Evolutionary conservation across 2,329 filamentous ascomycete species (phyloP).

Genomic region (Fusarium pininemorale): DNA sequence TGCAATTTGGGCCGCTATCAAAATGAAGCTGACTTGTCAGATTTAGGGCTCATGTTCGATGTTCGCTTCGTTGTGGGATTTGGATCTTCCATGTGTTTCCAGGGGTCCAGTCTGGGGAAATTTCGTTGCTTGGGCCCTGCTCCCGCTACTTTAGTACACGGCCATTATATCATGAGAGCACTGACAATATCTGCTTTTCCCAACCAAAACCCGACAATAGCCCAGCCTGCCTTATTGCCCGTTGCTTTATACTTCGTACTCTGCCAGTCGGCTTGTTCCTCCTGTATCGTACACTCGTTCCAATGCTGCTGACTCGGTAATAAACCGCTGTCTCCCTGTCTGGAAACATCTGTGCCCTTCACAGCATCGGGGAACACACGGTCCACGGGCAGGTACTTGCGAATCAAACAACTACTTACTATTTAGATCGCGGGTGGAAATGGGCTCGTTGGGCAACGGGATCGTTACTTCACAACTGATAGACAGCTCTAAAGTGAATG

Average conservation of each 20-base stretch:
- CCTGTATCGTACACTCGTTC: neutral
- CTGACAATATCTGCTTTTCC: neutral
- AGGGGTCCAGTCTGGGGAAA: conserved; percentile 34
- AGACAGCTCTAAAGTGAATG: neutral
- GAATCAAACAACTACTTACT: neutral
- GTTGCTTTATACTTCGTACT: neutral
- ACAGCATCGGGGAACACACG: neutral
- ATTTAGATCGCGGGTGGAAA: neutral
- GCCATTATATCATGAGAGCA: conserved; percentile 6
- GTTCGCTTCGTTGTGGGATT: conserved; percentile 7
- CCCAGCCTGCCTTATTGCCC: neutral
- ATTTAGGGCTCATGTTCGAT: conserved; percentile 11
- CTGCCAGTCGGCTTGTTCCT: neutral
- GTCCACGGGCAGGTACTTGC: neutral
- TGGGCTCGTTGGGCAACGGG: neutral
- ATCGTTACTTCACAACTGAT: neutral
- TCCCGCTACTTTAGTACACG: neutral
- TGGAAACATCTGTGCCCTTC: neutral
- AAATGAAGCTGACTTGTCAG: conserved; percentile 28
- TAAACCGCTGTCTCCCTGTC: too few species aligned
- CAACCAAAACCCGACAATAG: neutral
- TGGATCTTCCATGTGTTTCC: conserved; percentile 21
- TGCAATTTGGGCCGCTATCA: conserved; percentile 19
- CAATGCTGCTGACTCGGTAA: neutral
- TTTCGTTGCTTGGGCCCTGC: neutral